A percentile compares a stretch with the other conserved stretches of the same genome.
These are phyloP conservation scores for Ophiocordyceps camponoti-rufipedis DNA, from an alignment of 2,329 filamentous ascomycete genomes.

Conservation along the genomic window DNA sequence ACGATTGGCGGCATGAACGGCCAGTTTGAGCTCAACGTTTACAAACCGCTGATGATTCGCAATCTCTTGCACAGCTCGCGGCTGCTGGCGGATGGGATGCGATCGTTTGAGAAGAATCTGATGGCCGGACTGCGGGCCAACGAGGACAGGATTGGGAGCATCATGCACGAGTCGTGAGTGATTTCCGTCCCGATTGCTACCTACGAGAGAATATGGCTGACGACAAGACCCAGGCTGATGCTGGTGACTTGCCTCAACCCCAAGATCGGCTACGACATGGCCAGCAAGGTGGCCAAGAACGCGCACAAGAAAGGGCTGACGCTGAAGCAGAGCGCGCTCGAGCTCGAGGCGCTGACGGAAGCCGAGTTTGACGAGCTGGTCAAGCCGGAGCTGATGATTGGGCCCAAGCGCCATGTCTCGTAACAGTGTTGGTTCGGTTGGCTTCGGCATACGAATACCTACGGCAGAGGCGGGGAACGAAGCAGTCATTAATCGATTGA, in stretches of 20 bases:
- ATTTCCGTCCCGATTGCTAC: neutral
- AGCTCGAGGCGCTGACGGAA: conserved; percentile 73
- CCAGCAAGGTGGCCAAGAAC: conserved; percentile 93
- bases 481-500: too few relatives aligned
- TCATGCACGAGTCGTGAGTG: conserved; percentile 84
- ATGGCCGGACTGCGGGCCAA: conserved; percentile 79
- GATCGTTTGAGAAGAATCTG: conserved; percentile 86
- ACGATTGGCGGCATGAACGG: conserved; percentile 94
- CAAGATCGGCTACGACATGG: conserved; percentile 95
- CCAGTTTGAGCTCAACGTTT: conserved; percentile 97
- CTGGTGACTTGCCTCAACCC: conserved; percentile 95
- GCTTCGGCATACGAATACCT: neutral
- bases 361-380: conserved; percentile 86
- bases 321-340: conserved; percentile 83
- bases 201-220: neutral
- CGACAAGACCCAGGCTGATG: conserved; percentile 51
- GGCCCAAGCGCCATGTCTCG: conserved; percentile 40
- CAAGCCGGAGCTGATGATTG: conserved; percentile 87
- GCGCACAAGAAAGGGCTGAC: conserved; percentile 96
- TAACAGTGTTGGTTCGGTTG: too few relatives aligned
- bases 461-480: neutral
- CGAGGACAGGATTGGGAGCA: conserved; percentile 73
- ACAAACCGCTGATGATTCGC: conserved; percentile 91
- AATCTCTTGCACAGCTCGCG: conserved; percentile 87
- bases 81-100: conserved; percentile 81